Evolutionary conservation across 305 asterid genomes (phyloP), one percentile per base, ranked within the genome.

Genomic region (Fraxinus dipetala): DNA sequence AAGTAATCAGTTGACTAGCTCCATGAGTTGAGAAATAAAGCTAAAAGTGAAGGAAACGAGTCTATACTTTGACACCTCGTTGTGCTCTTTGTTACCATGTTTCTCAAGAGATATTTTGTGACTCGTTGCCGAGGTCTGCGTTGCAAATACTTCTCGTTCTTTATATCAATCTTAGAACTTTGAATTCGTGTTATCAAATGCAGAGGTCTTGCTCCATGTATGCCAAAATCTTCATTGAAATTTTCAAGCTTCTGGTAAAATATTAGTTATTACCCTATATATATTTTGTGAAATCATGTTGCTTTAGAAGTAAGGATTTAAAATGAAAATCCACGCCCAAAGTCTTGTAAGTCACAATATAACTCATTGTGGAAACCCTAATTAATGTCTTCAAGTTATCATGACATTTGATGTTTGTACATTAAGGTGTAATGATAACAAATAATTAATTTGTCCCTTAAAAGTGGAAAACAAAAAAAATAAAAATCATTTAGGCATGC

Each of bases 301-400:
- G 88, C 90, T 87, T 89, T 78, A 69, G 76, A 81, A 79, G 67
- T 75, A 87, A 87, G 87, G 79, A 31, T 80, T 63, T 76, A 82
- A 8, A 69, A 48, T 86, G 67, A 85, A 69, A 79, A 76, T 76
- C 43, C 59, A 75, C 73, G n/a, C 67, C 8, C 4, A 11, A 24
- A 75, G 73, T 82, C 83, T 79, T 77, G 20, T 11, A 30, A 32
- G 61, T 81, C n/a, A 72, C 45, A 56, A 38, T 48, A 75, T 24
- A 54, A 31, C 22, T 70, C 79, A 86, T 84, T 54, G 82, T 76
- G 76, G 63, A 72, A 81, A 45, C 69, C 35, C 28, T 65, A 65
- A 65, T 65, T 24, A 24, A 43, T 2, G 54, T 24, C 6, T 65
- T 9, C 26, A 4, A 22, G 35, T 26, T 40, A 77, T 81, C 79